phyloP scores from a whole-genome alignment of 1,284 basidiomycete genomes.

The Pascua sp. region DNA sequence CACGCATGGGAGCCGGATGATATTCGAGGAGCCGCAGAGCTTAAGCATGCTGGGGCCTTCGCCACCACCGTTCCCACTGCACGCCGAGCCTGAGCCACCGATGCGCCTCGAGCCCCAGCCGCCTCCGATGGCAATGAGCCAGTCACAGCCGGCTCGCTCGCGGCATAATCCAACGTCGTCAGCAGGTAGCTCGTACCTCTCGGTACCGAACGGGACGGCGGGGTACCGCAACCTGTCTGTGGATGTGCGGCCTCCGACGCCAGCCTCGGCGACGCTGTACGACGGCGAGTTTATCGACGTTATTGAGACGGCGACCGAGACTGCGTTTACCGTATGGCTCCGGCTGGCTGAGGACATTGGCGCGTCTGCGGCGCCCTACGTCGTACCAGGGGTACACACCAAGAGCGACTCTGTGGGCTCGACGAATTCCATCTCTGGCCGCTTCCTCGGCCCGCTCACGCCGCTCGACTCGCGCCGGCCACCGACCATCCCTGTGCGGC shows the following conservation, averaged over 20 bases:
- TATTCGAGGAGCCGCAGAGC: slow-evolving; percentile 14
- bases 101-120: not conserved
- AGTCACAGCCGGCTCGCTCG: slow-evolving; percentile 18
- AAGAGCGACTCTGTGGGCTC: slow-evolving; percentile 14
- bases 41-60: not conserved
- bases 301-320: slow-evolving; percentile 51
- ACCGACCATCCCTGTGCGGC: slow-evolving; percentile 30
- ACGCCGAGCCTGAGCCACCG: slow-evolving; percentile 14
- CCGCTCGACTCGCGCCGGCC: slow-evolving; percentile 22
- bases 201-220: not conserved
- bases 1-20: slow-evolving; percentile 11
- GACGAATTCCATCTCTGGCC: slow-evolving; percentile 6
- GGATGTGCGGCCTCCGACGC: slow-evolving; percentile 46
- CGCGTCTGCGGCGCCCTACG: slow-evolving; percentile 24
- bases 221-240: slow-evolving; percentile 36
- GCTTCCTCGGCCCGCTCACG: slow-evolving; percentile 14
- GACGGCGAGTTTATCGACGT: slow-evolving; percentile 53
- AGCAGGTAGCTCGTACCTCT: slow-evolving; percentile 27
- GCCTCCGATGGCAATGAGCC: slow-evolving; percentile 20
- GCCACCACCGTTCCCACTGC: slow-evolving; percentile 17
- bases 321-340: slow-evolving; percentile 52
- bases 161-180: slow-evolving; percentile 37
- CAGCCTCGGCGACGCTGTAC: slow-evolving; percentile 44
- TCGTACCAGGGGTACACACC: slow-evolving; percentile 8
- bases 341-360: slow-evolving; percentile 52